A percentile compares a stretch with the other conserved stretches of the same genome.
Evolutionary conservation across 163 green algal species (phyloP).

Genomic region (Coccomyxa subellipsoidea): DNA sequence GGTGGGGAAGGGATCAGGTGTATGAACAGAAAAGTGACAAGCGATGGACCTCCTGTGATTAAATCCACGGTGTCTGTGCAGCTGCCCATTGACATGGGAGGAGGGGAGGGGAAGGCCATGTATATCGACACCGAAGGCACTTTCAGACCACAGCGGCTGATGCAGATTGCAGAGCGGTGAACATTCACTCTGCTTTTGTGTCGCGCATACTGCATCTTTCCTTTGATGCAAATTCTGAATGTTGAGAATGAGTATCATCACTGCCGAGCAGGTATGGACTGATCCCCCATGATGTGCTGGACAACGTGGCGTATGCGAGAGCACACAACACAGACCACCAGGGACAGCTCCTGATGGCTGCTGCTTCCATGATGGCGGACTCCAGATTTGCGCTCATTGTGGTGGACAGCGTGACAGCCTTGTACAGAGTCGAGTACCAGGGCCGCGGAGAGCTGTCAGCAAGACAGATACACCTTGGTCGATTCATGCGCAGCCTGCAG

Average conservation of each 20-base stretch:
- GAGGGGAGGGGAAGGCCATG: constrained; percentile 95
- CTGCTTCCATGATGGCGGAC: constrained; percentile 92
- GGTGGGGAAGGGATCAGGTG: not conserved
- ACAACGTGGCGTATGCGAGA: constrained; percentile 98
- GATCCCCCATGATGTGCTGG: constrained; percentile 87
- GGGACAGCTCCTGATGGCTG: constrained; percentile 77
- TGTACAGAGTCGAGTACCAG: constrained; percentile 91
- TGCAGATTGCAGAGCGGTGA: constrained; percentile 71
- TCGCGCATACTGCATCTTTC: too few relatives aligned
- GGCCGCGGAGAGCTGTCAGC: constrained; percentile 90
- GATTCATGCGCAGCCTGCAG: constrained; percentile 90
- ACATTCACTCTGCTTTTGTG: too few relatives aligned
- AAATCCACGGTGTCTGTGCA: constrained; percentile 36
- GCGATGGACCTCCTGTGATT: not conserved
- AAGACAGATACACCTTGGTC: constrained; percentile 86
- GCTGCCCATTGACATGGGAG: constrained; percentile 90
- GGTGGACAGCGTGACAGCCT: constrained; percentile 93
- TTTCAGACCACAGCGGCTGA: constrained; percentile 82
- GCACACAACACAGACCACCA: constrained; percentile 99
- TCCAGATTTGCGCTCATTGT: constrained; percentile 87
- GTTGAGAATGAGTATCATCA: not conserved
- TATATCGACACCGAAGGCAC: constrained; percentile 97
- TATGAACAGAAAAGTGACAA: not conserved
- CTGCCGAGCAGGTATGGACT: constrained; percentile 72
- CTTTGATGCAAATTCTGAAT: too few relatives aligned